phyloP scores from a whole-genome alignment of 1,284 basidiomycete genomes.

The Lignosus rhinocerotis region DNA sequence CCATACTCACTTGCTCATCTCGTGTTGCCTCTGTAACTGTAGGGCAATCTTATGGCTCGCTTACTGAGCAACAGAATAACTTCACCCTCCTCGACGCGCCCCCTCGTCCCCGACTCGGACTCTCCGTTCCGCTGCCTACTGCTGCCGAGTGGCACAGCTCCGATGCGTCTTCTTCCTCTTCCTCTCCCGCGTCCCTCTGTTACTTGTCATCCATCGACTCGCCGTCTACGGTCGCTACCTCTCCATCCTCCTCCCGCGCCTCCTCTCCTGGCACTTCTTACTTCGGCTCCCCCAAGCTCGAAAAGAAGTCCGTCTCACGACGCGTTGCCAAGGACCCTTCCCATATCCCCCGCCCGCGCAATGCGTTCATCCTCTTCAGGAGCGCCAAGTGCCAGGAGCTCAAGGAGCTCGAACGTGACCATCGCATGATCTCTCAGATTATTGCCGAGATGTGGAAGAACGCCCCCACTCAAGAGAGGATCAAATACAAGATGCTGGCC shows the following conservation, averaged over 20 bases:
- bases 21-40: neutral
- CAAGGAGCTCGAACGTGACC: conserved; percentile 50
- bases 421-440: conserved; percentile 58
- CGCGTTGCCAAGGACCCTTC: conserved; percentile 27
- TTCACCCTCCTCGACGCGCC: neutral
- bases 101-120: neutral
- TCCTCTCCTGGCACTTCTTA: conserved; percentile 7
- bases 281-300: neutral
- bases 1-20: neutral
- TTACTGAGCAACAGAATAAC: neutral
- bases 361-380: conserved; percentile 87
- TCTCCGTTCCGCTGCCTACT: neutral
- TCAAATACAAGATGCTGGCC: conserved; percentile 41
- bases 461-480: conserved; percentile 44
- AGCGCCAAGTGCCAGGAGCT: conserved; percentile 57
- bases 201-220: neutral
- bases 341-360: conserved; percentile 81
- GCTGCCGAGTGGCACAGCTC: conserved; percentile 5
- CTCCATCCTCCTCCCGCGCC: neutral
- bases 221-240: neutral
- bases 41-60: neutral
- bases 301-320: conserved; percentile 9
- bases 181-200: neutral
- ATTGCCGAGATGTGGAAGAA: conserved; percentile 55
- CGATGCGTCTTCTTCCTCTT: neutral